Conservation (phyloP, 208 protist species). For the Trypanosoma lewisi region DNA sequence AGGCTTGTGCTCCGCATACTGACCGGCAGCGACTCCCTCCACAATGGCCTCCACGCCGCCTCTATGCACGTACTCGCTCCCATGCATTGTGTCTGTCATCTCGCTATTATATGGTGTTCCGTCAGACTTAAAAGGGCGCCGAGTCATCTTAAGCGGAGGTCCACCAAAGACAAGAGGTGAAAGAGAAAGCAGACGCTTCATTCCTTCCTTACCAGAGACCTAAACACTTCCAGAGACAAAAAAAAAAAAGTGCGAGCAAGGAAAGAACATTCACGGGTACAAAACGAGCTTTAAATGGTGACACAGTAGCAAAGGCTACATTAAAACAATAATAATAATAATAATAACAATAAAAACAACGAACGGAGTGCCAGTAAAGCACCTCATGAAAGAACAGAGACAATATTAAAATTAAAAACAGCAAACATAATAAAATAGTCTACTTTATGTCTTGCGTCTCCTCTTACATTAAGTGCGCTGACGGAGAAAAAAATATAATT, state of each 20-base stretch:
- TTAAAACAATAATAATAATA: not conserved
- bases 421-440: not conserved
- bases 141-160: slow-evolving; percentile 10
- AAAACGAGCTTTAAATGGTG: too few species aligned
- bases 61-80: slow-evolving; percentile 54
- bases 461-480: too few species aligned
- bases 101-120: slow-evolving; percentile 73
- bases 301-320: not conserved
- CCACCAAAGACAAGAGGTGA: not conserved
- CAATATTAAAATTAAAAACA: not conserved
- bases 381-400: not conserved
- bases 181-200: not conserved
- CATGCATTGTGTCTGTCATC: slow-evolving; percentile 50
- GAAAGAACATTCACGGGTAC: too few species aligned
- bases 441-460: too few species aligned
- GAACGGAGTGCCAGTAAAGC: not conserved
- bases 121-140: slow-evolving; percentile 65
- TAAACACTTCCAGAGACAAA: slow-evolving; percentile 2
- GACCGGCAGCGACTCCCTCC: slow-evolving; percentile 72
- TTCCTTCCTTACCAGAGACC: not conserved
- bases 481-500: too few species aligned
- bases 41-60: slow-evolving; percentile 41
- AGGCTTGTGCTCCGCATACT: slow-evolving; percentile 85
- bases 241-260: slow-evolving; percentile 10
- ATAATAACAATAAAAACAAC: not conserved